These are phyloP conservation scores for Aspergillus puulaauensis DNA, from an alignment of 2,329 filamentous ascomycete genomes.

Conservation along the genomic window DNA sequence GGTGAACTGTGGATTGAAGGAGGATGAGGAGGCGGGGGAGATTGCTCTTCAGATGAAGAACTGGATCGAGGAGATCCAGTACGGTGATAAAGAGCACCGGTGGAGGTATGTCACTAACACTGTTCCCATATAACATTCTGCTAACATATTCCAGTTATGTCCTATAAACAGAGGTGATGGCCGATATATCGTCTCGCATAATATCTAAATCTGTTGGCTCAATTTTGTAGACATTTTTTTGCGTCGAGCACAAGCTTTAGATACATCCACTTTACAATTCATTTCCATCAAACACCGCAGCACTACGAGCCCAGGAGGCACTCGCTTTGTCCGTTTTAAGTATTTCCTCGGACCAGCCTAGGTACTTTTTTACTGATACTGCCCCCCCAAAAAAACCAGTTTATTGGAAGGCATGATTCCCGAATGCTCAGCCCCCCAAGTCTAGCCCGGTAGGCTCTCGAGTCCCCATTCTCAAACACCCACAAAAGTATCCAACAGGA, in stretches of 20 bases:
- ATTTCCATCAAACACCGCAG: too few species aligned
- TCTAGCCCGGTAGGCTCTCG: background rate
- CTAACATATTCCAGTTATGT: constrained; percentile 20
- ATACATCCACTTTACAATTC: background rate
- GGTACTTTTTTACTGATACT: background rate
- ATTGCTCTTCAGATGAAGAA: constrained; percentile 85
- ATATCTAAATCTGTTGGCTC: background rate
- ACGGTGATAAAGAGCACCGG: constrained; percentile 85
- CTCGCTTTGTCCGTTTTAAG: too few species aligned
- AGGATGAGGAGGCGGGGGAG: constrained; percentile 82
- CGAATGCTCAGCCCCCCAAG: background rate
- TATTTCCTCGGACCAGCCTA: too few species aligned
- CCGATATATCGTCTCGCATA: background rate
- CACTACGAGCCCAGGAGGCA: background rate
- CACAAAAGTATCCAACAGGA: background rate
- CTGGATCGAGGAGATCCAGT: constrained; percentile 95
- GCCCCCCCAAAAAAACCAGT: background rate
- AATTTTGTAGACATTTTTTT: background rate
- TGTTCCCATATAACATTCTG: constrained; percentile 10
- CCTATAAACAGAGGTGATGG: constrained; percentile 8
- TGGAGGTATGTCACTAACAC: constrained; percentile 68
- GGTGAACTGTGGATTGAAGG: constrained; percentile 79
- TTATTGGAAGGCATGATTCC: background rate
- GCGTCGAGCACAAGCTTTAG: background rate
- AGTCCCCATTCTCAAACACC: background rate